These are phyloP conservation scores for Macrophomina pseudophaseolina DNA, from an alignment of 2,329 filamentous ascomycete genomes.

Conservation along the genomic window DNA sequence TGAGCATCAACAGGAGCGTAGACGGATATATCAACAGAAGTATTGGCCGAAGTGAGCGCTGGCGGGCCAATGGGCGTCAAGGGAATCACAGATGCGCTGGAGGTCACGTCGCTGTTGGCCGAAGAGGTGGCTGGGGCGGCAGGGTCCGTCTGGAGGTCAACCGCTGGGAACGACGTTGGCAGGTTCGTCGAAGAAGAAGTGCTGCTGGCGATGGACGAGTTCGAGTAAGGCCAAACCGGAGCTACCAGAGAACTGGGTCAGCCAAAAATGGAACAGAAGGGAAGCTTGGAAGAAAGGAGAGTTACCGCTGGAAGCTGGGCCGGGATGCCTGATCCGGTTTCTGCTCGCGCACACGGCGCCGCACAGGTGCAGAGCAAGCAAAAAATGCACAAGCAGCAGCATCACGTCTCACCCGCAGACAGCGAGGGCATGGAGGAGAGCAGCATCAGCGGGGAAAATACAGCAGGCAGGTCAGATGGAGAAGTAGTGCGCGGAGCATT, in stretches of 20 bases:
- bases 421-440: not conserved
- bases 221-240: not conserved
- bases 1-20: not conserved
- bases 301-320: constrained; percentile 3
- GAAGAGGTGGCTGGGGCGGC: not conserved
- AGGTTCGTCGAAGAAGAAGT: not conserved
- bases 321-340: constrained; percentile 10
- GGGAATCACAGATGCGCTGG: not conserved
- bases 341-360: constrained; percentile 7
- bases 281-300: not conserved
- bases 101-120: not conserved
- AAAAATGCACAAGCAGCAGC: constrained; percentile 1
- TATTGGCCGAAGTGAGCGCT: not conserved
- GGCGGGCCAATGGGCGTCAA: not conserved
- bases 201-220: constrained; percentile 14
- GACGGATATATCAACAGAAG: not conserved
- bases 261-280: not conserved
- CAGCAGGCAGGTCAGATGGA: constrained; percentile 5
- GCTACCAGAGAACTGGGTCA: constrained; percentile 3
- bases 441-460: not conserved
- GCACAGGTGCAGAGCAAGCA: constrained; percentile 2
- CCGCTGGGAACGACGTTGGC: not conserved
- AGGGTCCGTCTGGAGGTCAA: not conserved
- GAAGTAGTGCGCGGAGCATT: not conserved
- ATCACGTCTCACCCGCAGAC: constrained; percentile 3